Conservation (phyloP, 345 rosid species). For the Bruguiera parviflora region DNA sequence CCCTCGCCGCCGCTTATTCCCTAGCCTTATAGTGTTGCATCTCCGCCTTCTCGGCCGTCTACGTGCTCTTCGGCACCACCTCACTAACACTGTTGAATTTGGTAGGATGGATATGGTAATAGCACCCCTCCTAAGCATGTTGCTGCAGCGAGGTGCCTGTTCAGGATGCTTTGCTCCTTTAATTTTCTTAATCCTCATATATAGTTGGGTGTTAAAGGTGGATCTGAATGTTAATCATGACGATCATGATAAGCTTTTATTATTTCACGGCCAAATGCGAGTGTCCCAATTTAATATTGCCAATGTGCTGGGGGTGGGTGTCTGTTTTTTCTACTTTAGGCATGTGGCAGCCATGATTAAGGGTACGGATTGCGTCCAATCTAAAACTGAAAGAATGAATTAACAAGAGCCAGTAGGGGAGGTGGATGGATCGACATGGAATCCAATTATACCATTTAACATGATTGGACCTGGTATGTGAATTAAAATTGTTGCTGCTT, state of each 20-base stretch:
- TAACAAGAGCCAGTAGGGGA: neutral
- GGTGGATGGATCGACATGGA: constrained; percentile 22
- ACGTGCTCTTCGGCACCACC: constrained; percentile 49
- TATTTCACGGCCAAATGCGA: constrained; percentile 20
- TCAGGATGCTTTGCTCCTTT: neutral
- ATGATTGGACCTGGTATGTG: too few relatives aligned
- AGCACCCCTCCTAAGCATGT: constrained; percentile 29
- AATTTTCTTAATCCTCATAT: neutral
- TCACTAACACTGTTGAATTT: constrained; percentile 30
- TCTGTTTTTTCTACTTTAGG: constrained; percentile 10
- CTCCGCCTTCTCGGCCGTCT: constrained; percentile 50
- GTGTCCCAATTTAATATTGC: constrained; percentile 6
- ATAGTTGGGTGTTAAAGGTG: constrained; percentile 5
- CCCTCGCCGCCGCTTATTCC: constrained; percentile 61
- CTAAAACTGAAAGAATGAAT: constrained; percentile 8
- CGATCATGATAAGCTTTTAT: constrained; percentile 40
- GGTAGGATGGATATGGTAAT: constrained; percentile 28
- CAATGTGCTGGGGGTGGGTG: neutral
- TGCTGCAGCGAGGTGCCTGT: too few relatives aligned
- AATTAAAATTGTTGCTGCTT: neutral
- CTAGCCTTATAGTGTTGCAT: constrained; percentile 53
- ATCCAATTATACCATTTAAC: constrained; percentile 20
- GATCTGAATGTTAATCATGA: constrained; percentile 28
- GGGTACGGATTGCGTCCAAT: constrained; percentile 24
- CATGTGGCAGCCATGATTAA: constrained; percentile 48